Percentiles rank a stretch among this genome's conserved stretches.
These are phyloP conservation scores for Skeletonema grethae DNA, from an alignment of 108 stramenopile species.

Conservation along the genomic window DNA sequence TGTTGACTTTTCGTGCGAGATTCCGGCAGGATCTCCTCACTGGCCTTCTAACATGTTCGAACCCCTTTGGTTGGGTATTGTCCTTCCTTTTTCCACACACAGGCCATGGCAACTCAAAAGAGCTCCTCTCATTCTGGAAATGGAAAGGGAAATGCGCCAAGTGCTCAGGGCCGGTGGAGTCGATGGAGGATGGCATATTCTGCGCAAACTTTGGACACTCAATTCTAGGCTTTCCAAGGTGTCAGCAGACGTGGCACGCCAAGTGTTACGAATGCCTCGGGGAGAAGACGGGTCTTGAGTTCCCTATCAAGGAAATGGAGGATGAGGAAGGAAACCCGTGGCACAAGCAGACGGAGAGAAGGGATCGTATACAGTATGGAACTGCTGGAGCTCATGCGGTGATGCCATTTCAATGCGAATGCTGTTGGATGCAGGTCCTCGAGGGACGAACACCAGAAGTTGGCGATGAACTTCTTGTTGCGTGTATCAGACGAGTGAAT, in stretches of 20 bases:
- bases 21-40: conserved; percentile 5
- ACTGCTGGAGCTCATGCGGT: conserved; percentile 31
- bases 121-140: conserved; percentile 25
- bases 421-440: conserved; percentile 52
- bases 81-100: conserved; percentile 25
- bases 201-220: conserved; percentile 43
- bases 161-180: conserved; percentile 12
- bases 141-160: conserved; percentile 21
- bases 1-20: conserved; percentile 22
- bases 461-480: background rate
- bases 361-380: background rate
- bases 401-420: conserved; percentile 54
- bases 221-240: conserved; percentile 7
- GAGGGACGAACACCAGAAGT: background rate
- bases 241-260: conserved; percentile 26
- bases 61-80: conserved; percentile 33
- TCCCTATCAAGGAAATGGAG: conserved; percentile 7
- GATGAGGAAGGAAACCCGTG: conserved; percentile 10
- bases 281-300: background rate
- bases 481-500: conserved; percentile 3
- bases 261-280: conserved; percentile 41
- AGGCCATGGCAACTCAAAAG: conserved; percentile 33
- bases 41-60: conserved; percentile 45
- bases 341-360: conserved; percentile 1
- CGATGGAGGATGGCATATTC: conserved; percentile 26